Base-by-base conservation (phyloP, 2,329 filamentous ascomycete species). In the Tolypocladium guangdongense region DNA sequence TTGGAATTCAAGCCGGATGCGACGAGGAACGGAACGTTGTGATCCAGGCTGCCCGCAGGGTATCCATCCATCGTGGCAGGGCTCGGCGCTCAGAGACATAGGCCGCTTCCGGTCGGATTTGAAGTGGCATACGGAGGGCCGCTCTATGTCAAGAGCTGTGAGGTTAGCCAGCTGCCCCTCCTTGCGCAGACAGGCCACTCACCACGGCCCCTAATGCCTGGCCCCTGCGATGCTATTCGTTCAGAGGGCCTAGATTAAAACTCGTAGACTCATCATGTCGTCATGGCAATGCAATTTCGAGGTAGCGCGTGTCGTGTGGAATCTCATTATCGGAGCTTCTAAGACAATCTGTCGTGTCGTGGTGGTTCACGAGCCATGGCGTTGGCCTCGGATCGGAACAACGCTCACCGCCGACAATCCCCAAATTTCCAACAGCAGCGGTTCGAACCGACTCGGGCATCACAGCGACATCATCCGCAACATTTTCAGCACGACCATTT, bases 21-120 rank as follows among this genome's bases (percentile, higher is more conserved):
- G 48, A 95, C 75, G 56, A 97, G 73, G 54, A 96, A 78, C 37
- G 92, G 92, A 62, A 95, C 78, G 71, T 93, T 95, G 71, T 93
- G 90, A 67, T 85, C 82, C 68, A 95, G 77, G 74, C 91, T 95
- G 69, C 86, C 86, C 55, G 74, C 68, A 52, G 88, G 87, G 71
- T 90, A 92, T 62, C 81, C 87, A 70, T 93, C 87, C 88, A 93
- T 93, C 57, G 61, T 65, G 56, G 22, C 54, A 54, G 56, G 55
- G 16, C 56, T 54, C 54, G 58, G 35, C 39, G 48, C 52, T 54
- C 55, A 50, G 54, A 59, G 58, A 60, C 61, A 62, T 63, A 55
- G 52, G 54, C 56, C 27, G 18, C 43, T 12, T 54, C 53, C 56
- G 52, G 32, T 16, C 16, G 14, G 30, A 35, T 32, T 20, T n/a